These are phyloP conservation scores for Mallotus nudiflorus DNA, from an alignment of 345 rosid species.

Conservation along the genomic window DNA sequence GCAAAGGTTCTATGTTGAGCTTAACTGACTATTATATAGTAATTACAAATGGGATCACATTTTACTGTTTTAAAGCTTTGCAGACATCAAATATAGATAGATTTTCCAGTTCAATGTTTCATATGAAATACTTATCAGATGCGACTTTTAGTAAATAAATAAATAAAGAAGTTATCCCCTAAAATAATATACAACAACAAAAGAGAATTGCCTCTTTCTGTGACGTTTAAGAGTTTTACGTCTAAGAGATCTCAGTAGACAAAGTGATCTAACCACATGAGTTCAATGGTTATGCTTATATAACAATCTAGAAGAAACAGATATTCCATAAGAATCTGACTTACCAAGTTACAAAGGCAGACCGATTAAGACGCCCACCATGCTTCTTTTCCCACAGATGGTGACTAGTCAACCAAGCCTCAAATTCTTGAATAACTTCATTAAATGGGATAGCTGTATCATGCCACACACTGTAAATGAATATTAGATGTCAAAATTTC, in stretches of 20 bases:
- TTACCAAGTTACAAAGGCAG: conserved; percentile 94
- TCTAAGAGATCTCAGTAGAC: background rate
- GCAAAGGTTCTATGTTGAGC: background rate
- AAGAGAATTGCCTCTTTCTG: background rate
- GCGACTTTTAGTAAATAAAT: too few relatives aligned
- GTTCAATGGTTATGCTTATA: background rate
- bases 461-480: conserved; percentile 83
- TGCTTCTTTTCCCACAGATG: conserved; percentile 53
- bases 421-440: conserved; percentile 77
- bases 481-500: background rate
- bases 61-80: background rate
- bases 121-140: too few relatives aligned
- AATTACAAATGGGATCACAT: background rate
- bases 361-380: conserved; percentile 54
- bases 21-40: background rate
- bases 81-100: background rate
- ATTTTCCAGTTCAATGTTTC: background rate
- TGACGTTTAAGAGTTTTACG: background rate
- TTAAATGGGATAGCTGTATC: conserved; percentile 84
- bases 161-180: too few relatives aligned
- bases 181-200: too few relatives aligned
- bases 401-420: conserved; percentile 74
- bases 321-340: conserved; percentile 14
- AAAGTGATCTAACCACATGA: background rate
- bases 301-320: background rate